phyloP scores from a whole-genome alignment of 352 stramenopile species.

The Pythium grandisporangium region DNA sequence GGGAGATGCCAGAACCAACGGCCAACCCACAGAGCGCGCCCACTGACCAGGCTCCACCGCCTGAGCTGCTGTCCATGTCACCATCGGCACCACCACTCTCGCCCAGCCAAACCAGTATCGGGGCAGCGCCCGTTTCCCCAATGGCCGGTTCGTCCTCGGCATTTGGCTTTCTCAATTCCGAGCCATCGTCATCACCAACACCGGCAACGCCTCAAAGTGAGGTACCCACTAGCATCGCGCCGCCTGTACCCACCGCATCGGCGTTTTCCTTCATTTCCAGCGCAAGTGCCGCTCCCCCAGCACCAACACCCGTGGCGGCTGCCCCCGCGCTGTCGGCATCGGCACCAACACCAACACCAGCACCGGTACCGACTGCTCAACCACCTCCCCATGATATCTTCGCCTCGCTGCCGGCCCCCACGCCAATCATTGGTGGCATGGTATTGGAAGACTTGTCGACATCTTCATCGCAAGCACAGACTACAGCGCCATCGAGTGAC shows the following conservation, averaged over 20 bases:
- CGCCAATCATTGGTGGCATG: slow-evolving; percentile 10
- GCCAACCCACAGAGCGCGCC: neutral
- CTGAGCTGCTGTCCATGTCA: slow-evolving; percentile 1
- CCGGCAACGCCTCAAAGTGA: slow-evolving; percentile 5
- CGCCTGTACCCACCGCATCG: slow-evolving; percentile 13
- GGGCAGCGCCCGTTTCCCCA: too few species aligned
- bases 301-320: slow-evolving; percentile 9
- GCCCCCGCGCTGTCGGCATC: slow-evolving; percentile 5
- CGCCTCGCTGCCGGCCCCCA: slow-evolving; percentile 44
- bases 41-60: neutral
- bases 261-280: slow-evolving; percentile 44
- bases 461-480: too few species aligned
- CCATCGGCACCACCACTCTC: slow-evolving; percentile 8
- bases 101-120: too few species aligned
- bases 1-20: too few species aligned
- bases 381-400: slow-evolving; percentile 31
- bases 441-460: slow-evolving; percentile 8
- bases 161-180: slow-evolving; percentile 26
- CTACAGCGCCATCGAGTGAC: too few species aligned
- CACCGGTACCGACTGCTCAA: neutral
- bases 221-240: too few species aligned
- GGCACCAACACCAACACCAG: slow-evolving; percentile 10
- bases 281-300: slow-evolving; percentile 2
- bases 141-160: too few species aligned
- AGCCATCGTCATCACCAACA: slow-evolving; percentile 1